Base-by-base conservation (phyloP, 805 yeast species). In the Scheffersomyces coipomensis region DNA sequence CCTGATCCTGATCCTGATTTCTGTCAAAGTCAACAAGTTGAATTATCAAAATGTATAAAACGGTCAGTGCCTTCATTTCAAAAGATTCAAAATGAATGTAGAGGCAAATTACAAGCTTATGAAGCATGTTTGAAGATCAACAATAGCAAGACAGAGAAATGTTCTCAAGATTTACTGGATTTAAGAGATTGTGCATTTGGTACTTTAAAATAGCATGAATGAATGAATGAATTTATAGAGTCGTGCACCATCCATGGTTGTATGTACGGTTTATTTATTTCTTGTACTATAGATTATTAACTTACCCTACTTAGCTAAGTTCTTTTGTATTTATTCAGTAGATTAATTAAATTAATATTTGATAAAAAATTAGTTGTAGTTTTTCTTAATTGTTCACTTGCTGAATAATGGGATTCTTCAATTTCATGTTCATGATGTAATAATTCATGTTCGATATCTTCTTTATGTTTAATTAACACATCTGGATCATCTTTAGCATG, bases 371-470 rank as follows among this genome's bases (percentile, higher is more conserved):
- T 37, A 15, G 64, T 68, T 4, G 68, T 53, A 13, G 58, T 26
- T 33, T 52, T 39, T 34, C 73, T 48, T 21, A 64, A 50, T 12
- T 47, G 54, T 1, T 64, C 64, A 15, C 52, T 42, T 9, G 46
- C 33, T 45, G 58, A 43, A 49, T 63, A 46, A 53, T 72, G 67
- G 29, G 67, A 34, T 50, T 78, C 85, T 46, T 84, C 93, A 38
- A 86, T 83, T 55, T 86, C 96, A 57, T 86, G 93, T 48, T 83
- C 87, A 57, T 87, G 96, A 56, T 84, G 93, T 45, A 87, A 71
- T 40, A 86, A 66, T 56, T 89, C 97, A 59, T 89, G 86, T 56
- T 88, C 96, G 7, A 85, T 77, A 58, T 89, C 97, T 58, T 89
- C 97, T 46, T 83, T 84, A 58, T 89, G 97, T 37, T 86, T 84